These are phyloP conservation scores for Cryptosporidium felis DNA, from an alignment of 169 alveolate genomes.

Conservation along the genomic window DNA sequence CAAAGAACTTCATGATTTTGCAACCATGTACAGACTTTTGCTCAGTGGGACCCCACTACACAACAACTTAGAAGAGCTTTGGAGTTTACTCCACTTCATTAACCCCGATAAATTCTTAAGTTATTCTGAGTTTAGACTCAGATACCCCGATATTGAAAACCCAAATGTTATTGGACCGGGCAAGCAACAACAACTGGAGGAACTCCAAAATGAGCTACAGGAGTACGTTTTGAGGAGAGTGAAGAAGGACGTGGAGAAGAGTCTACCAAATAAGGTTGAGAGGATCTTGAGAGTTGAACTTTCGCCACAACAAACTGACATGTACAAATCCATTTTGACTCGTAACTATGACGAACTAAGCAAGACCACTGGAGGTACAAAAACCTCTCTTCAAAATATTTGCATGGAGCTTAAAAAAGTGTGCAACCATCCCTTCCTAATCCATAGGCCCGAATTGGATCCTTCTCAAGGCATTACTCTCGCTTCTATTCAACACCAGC, in stretches of 20 bases:
- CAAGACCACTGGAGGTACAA: conserved; percentile 87
- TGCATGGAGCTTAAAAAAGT: conserved; percentile 97
- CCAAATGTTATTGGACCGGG: conserved; percentile 87
- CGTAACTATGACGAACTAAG: conserved; percentile 89
- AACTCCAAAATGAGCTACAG: conserved; percentile 86
- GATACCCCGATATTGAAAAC: conserved; percentile 86
- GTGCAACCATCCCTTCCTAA: conserved; percentile 97
- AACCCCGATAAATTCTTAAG: conserved; percentile 85
- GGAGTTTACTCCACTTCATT: conserved; percentile 95
- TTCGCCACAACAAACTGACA: conserved; percentile 87
- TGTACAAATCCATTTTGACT: conserved; percentile 85
- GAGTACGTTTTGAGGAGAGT: conserved; percentile 87
- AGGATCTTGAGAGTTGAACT: conserved; percentile 88
- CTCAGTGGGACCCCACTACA: conserved; percentile 96
- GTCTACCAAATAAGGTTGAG: conserved; percentile 90
- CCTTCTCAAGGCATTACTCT: conserved; percentile 39
- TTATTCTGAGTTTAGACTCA: conserved; percentile 83
- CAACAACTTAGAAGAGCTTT: conserved; percentile 92
- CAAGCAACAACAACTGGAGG: conserved; percentile 85
- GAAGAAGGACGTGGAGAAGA: conserved; percentile 89
- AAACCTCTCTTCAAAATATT: conserved; percentile 86
- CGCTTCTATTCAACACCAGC: conserved; percentile 79
- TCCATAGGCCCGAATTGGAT: conserved; percentile 89
- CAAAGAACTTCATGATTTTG: conserved; percentile 85
- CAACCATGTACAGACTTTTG: conserved; percentile 87